These are phyloP conservation scores for Nidula microcarpa DNA, from an alignment of 768 basidiomycete genomes.

Conservation along the genomic window DNA sequence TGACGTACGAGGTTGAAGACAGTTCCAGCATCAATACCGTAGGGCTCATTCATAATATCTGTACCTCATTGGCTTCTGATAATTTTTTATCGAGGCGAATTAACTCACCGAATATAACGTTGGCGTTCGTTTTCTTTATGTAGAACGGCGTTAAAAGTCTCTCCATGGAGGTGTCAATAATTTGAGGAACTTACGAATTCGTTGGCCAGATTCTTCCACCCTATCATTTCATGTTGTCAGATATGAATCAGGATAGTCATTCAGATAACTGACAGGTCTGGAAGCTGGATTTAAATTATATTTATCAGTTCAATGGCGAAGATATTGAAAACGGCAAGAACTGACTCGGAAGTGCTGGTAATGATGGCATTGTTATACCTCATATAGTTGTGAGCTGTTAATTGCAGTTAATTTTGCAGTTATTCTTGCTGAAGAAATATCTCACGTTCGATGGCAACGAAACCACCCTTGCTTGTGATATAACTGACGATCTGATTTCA, in stretches of 20 bases:
- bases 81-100: background rate
- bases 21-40: slow-evolving; percentile 49
- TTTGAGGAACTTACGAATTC: slow-evolving; percentile 40
- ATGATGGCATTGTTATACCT: slow-evolving; percentile 52
- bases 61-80: background rate
- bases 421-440: background rate
- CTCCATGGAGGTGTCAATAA: background rate
- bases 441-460: slow-evolving; percentile 51
- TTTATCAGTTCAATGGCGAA: no score
- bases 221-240: slow-evolving; percentile 18
- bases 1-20: slow-evolving; percentile 45
- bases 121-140: slow-evolving; percentile 37
- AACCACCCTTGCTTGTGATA: slow-evolving; percentile 58
- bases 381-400: slow-evolving; percentile 57
- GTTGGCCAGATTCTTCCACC: slow-evolving; percentile 55
- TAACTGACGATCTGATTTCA: slow-evolving; percentile 47
- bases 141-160: background rate
- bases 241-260: background rate
- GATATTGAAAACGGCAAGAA: background rate
- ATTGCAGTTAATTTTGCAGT: background rate
- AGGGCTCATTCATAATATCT: slow-evolving; percentile 66
- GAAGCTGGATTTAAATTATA: slow-evolving; percentile 28
- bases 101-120: slow-evolving; percentile 51
- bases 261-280: slow-evolving; percentile 36
- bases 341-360: slow-evolving; percentile 44